Conservation (phyloP, 768 basidiomycete genomes). For the Lentinula aciculospora region DNA sequence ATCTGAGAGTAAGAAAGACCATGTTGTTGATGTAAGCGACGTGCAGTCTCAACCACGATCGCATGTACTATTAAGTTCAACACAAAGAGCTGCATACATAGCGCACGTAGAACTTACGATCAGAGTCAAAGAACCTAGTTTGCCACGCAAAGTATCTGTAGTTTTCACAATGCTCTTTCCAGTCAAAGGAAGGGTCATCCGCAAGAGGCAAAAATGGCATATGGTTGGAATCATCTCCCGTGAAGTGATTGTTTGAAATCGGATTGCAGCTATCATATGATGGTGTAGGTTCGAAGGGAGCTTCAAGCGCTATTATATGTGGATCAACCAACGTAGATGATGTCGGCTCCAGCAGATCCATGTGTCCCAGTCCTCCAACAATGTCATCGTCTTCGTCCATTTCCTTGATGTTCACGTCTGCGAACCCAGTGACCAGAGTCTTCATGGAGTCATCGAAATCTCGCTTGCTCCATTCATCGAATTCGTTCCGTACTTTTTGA, state of each 20-base stretch:
- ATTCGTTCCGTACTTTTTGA: not conserved
- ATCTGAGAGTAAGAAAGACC: conserved; percentile 37
- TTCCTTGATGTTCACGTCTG: not conserved
- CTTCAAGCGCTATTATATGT: not conserved
- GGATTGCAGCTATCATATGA: conserved; percentile 35
- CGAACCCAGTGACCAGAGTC: not conserved
- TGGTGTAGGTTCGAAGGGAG: not conserved
- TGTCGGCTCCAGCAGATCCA: not conserved
- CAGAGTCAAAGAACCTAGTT: conserved; percentile 24
- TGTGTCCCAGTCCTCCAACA: not conserved
- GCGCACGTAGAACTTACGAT: conserved; percentile 26
- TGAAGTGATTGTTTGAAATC: conserved; percentile 35
- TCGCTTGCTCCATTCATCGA: not conserved
- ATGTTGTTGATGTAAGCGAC: conserved; percentile 32
- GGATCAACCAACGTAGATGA: not conserved
- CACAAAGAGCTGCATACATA: not conserved
- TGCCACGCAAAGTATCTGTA: conserved; percentile 52
- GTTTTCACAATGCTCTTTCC: conserved; percentile 27
- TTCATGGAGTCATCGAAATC: not conserved
- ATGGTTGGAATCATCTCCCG: conserved; percentile 51
- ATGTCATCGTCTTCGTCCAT: not conserved
- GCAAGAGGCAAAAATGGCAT: conserved; percentile 60
- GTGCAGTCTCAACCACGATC: conserved; percentile 42
- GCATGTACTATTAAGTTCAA: conserved; percentile 33
- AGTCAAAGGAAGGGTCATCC: conserved; percentile 53